Percentiles rank a stretch among this genome's conserved stretches.
phyloP scores from a whole-genome alignment of 139 green algal species.

The Chlamydomonas eustigma region DNA sequence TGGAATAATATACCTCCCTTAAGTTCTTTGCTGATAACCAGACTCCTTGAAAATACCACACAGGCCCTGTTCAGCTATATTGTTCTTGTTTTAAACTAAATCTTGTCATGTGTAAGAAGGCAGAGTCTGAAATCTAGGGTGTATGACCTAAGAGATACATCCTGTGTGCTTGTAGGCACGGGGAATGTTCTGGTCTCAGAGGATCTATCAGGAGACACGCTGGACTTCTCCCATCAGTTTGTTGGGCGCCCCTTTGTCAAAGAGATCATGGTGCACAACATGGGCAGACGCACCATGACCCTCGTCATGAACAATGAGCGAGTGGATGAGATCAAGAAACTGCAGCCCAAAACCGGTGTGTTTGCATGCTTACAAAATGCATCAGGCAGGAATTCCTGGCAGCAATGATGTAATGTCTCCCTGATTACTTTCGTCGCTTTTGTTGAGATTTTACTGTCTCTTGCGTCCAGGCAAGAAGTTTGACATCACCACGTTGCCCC shows the following conservation, averaged over 20 bases:
- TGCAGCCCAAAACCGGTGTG: constrained; percentile 30
- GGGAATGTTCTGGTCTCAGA: constrained; percentile 62
- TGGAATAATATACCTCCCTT: too few relatives aligned
- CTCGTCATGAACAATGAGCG: constrained; percentile 56
- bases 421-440: neutral
- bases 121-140: too few relatives aligned
- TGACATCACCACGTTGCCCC: constrained; percentile 32
- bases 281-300: constrained; percentile 42
- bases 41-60: too few relatives aligned
- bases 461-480: constrained; percentile 34
- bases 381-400: too few relatives aligned
- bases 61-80: too few relatives aligned
- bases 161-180: constrained; percentile 32
- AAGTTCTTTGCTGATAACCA: too few relatives aligned
- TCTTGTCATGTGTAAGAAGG: too few relatives aligned
- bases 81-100: too few relatives aligned
- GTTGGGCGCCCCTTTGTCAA: constrained; percentile 48
- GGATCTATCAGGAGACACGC: constrained; percentile 31
- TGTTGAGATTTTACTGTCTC: neutral
- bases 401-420: too few relatives aligned
- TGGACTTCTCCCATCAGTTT: constrained; percentile 73
- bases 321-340: constrained; percentile 41
- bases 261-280: constrained; percentile 58
- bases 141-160: too few relatives aligned
- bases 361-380: too few relatives aligned